Evolutionary conservation across 129 eudicot genomes (phyloP), one percentile per base, ranked within the genome.

Genomic region (Heracleum sosnowskyi): DNA sequence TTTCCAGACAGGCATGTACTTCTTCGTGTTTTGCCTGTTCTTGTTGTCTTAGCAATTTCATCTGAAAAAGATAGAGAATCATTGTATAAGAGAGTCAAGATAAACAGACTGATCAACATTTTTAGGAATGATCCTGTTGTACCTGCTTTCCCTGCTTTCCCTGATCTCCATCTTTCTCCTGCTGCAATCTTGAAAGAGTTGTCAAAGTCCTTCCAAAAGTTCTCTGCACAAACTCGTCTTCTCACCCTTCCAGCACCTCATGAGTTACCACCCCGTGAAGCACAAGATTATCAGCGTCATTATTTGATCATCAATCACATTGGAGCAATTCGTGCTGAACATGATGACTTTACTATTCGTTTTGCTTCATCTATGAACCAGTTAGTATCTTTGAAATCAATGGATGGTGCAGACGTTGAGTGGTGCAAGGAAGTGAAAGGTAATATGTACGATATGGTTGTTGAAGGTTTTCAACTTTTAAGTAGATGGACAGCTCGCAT

Each of bases 351-450:
- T 81, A 81, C 92, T 47, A 86, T 90, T 77, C 99, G 99, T 71
- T 95, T 92, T 85, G 94, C 95, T 80, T 88, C 96, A 75, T 80
- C 97, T 45, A 78, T 95, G 90, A 95, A 92, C 85, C 99, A 92
- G 99, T 91, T 95, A 74, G 82, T 87, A 26, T 84, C 87, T 73
- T 79, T 90, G 81, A 95, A 89, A 83, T 78, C 99, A 51, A 88
- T 90, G 80, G 99, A 95, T 33, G 88, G 86, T 83, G 92, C 95
- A 63, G 99, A 95, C 81, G 75, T 86, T 81, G 99, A 95, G 84
- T 95, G 97, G 97, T 91, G 89, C 81, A 95, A 95, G 86, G 99
- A 95, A 87, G 91, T 95, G 82, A 95, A 92, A 87, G 99, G 99
- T 79, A 91, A 86, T 84, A 84, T 92, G 85, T 95, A 92, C 77